A percentile compares a stretch with the other conserved stretches of the same genome.
Evolutionary conservation across 2,329 filamentous ascomycete genomes (phyloP).

Genomic region (Lachnellula cervina): DNA sequence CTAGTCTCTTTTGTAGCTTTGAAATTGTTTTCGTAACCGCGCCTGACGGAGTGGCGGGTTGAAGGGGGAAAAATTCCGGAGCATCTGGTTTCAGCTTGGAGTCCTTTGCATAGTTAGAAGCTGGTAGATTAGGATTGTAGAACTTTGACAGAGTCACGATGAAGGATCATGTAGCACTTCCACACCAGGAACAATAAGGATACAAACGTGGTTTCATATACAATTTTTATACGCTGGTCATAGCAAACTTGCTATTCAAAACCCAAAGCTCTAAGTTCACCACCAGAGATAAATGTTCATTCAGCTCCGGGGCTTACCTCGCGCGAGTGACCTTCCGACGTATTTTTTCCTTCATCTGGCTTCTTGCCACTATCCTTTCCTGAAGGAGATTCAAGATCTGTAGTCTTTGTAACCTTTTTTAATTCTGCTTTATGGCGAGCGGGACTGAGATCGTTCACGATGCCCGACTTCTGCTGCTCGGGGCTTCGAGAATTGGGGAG

Average conservation of each 20-base stretch:
- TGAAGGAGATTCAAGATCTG: slow-evolving; percentile 5
- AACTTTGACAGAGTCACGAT: too few relatives aligned
- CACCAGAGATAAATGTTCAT: slow-evolving; percentile 1
- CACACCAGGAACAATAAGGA: slow-evolving; percentile 1
- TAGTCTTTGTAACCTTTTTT: slow-evolving; percentile 14
- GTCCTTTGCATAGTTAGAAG: slow-evolving; percentile 16
- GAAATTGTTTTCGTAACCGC: slow-evolving; percentile 14
- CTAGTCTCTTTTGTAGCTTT: slow-evolving; percentile 20
- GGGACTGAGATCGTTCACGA: slow-evolving; percentile 29
- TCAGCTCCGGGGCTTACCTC: slow-evolving; percentile 25
- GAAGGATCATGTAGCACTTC: background rate
- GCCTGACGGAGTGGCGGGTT: slow-evolving; percentile 2
- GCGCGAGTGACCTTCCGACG: slow-evolving; percentile 13
- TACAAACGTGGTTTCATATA: background rate
- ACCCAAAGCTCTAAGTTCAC: background rate
- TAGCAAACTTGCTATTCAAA: slow-evolving; percentile 16
- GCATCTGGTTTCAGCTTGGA: slow-evolving; percentile 36
- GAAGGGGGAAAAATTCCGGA: slow-evolving; percentile 36
- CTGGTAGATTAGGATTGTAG: background rate
- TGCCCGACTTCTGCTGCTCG: slow-evolving; percentile 21
- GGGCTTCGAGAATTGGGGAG: slow-evolving; percentile 23
- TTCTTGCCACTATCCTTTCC: slow-evolving; percentile 6
- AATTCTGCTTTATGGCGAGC: slow-evolving; percentile 15
- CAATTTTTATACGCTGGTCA: background rate
- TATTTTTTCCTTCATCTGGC: slow-evolving; percentile 6